Percentiles rank a stretch among this genome's conserved stretches.
phyloP scores from a whole-genome alignment of 257 asterid species.

The Verbena officinalis region DNA sequence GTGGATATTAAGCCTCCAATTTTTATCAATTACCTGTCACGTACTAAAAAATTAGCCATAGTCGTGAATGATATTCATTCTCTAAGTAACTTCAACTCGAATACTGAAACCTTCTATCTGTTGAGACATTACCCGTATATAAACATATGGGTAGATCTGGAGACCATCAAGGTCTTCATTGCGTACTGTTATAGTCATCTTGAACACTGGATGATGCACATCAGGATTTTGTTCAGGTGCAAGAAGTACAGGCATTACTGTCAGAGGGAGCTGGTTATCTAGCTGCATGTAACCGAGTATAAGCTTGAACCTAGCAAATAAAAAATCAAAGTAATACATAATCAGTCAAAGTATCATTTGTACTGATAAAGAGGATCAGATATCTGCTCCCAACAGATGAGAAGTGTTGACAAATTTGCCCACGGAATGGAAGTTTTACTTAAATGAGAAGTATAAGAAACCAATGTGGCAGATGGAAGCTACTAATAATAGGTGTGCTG shows the following conservation, averaged over 20 bases:
- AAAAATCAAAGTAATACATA: constrained; percentile 20
- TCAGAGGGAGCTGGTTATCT: constrained; percentile 94
- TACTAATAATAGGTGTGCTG: background rate
- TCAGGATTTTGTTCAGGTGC: constrained; percentile 89
- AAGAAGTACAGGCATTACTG: constrained; percentile 90
- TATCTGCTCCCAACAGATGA: background rate
- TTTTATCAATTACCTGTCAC: constrained; percentile 75
- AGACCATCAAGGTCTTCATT: constrained; percentile 80
- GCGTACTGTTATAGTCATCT: constrained; percentile 82
- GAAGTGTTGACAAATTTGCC: constrained; percentile 10
- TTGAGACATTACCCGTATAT: constrained; percentile 64
- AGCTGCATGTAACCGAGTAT: constrained; percentile 87
- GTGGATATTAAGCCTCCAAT: constrained; percentile 90
- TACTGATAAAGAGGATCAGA: constrained; percentile 4
- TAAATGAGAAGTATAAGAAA: constrained; percentile 13
- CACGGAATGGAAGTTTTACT: background rate
- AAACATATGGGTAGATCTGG: constrained; percentile 87
- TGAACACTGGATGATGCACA: constrained; percentile 83
- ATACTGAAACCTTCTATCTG: constrained; percentile 14
- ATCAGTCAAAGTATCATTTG: constrained; percentile 22
- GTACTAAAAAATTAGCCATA: constrained; percentile 25
- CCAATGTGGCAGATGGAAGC: background rate
- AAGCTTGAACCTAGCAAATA: constrained; percentile 76
- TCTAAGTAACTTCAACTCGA: constrained; percentile 11
- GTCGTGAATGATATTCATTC: constrained; percentile 19